These are phyloP conservation scores for Vaccinium corymbosum DNA, from an alignment of 148 eudicot genomes.

Conservation along the genomic window DNA sequence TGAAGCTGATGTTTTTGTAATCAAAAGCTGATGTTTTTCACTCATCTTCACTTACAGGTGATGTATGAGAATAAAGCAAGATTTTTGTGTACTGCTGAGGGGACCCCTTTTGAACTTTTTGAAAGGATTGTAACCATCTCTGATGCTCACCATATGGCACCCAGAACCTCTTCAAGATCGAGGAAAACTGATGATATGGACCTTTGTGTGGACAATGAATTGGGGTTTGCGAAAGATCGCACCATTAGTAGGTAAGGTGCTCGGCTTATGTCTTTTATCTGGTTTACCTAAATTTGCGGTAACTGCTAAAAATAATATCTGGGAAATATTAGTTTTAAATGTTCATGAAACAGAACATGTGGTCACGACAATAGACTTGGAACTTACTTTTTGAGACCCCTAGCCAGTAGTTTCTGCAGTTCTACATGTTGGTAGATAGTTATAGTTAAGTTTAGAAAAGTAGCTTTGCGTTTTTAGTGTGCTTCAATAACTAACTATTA, in stretches of 20 bases:
- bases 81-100: slow-evolving; percentile 82
- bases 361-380: not conserved
- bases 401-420: not conserved
- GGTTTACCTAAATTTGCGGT: not conserved
- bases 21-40: slow-evolving; percentile 9
- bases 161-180: slow-evolving; percentile 78
- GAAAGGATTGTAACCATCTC: slow-evolving; percentile 72
- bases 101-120: slow-evolving; percentile 69
- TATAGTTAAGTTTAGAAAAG: not conserved
- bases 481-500: not conserved
- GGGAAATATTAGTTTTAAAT: not conserved
- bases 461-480: not conserved
- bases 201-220: slow-evolving; percentile 88
- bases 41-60: slow-evolving; percentile 41
- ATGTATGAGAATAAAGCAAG: slow-evolving; percentile 91
- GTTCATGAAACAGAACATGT: not conserved
- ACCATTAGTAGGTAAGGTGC: slow-evolving; percentile 72
- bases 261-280: not conserved
- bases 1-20: slow-evolving; percentile 1
- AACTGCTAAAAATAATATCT: not conserved
- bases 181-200: slow-evolving; percentile 67
- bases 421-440: not conserved
- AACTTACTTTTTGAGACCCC: not conserved
- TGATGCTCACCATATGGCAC: slow-evolving; percentile 66
- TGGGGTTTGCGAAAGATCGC: slow-evolving; percentile 92